Percentiles rank a stretch among this genome's conserved stretches.
phyloP scores from a whole-genome alignment of 768 basidiomycete genomes.

The Rhodotorula toruloides region DNA sequence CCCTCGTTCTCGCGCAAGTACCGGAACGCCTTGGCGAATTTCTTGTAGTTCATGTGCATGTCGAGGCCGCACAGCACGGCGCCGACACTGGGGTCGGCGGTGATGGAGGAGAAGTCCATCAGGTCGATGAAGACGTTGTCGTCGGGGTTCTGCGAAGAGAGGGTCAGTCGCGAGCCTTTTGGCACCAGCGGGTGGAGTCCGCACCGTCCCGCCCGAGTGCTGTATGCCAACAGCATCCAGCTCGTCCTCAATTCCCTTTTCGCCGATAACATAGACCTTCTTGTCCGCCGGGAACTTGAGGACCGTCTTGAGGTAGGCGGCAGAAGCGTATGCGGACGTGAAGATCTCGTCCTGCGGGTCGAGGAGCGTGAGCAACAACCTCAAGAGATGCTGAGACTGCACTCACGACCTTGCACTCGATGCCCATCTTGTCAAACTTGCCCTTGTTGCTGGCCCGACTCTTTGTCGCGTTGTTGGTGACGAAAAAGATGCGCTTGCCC shows the following conservation, averaged over 20 bases:
- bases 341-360: constrained; percentile 80
- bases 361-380: background rate
- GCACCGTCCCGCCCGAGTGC: constrained; percentile 76
- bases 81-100: constrained; percentile 65
- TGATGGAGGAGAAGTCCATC: constrained; percentile 57
- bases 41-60: constrained; percentile 81
- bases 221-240: constrained; percentile 76
- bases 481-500: constrained; percentile 39
- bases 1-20: constrained; percentile 62
- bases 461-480: constrained; percentile 93
- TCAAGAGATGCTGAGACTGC: background rate
- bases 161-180: background rate
- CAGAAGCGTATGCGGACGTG: constrained; percentile 83
- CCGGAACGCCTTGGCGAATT: constrained; percentile 84
- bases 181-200: constrained; percentile 41
- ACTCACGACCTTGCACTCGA: constrained; percentile 76
- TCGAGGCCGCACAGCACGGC: constrained; percentile 95
- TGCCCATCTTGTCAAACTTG: constrained; percentile 84
- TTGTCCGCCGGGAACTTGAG: constrained; percentile 82
- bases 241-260: constrained; percentile 87
- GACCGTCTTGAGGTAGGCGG: constrained; percentile 79
- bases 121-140: constrained; percentile 74
- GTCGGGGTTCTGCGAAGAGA: constrained; percentile 63
- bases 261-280: constrained; percentile 92
- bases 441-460: constrained; percentile 78